These are phyloP conservation scores for Eremochloa ophiuroides DNA, from an alignment of 176 grass and related monocot genomes.

Conservation along the genomic window DNA sequence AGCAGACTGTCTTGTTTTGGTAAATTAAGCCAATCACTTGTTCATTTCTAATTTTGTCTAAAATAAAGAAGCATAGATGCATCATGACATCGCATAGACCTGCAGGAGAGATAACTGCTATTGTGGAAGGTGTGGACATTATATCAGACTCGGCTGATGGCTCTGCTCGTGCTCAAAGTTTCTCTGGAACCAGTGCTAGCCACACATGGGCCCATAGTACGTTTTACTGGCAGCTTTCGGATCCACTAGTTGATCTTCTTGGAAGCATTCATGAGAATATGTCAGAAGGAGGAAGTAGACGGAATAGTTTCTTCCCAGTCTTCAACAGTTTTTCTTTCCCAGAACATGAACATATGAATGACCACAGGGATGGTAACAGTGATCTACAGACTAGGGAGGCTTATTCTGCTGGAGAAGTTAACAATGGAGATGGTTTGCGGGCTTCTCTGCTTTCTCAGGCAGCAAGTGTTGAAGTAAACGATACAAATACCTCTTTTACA, in stretches of 20 bases:
- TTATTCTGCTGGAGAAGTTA: conserved; percentile 18
- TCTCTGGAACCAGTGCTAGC: conserved; percentile 32
- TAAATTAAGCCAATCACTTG: not conserved
- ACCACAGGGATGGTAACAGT: conserved; percentile 46
- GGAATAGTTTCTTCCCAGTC: conserved; percentile 63
- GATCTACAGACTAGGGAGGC: conserved; percentile 44
- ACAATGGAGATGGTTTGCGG: conserved; percentile 48
- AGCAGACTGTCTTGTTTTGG: not conserved
- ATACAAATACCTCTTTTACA: conserved; percentile 34
- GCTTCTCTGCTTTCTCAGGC: conserved; percentile 66
- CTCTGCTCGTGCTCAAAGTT: conserved; percentile 46
- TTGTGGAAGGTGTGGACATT: conserved; percentile 63
- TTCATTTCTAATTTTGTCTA: not conserved
- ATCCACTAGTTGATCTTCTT: conserved; percentile 79
- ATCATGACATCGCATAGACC: conserved; percentile 28
- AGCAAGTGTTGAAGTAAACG: conserved; percentile 54
- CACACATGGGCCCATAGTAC: conserved; percentile 57
- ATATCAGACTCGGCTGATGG: conserved; percentile 28
- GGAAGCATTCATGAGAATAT: conserved; percentile 78
- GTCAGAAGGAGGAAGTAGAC: conserved; percentile 56
- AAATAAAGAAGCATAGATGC: conserved; percentile 20
- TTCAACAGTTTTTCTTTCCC: conserved; percentile 66
- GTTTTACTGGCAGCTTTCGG: conserved; percentile 60
- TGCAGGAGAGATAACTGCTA: conserved; percentile 83
- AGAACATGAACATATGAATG: conserved; percentile 55